Base-by-base conservation (phyloP, 768 basidiomycete species). In the Amanita exitialis region DNA sequence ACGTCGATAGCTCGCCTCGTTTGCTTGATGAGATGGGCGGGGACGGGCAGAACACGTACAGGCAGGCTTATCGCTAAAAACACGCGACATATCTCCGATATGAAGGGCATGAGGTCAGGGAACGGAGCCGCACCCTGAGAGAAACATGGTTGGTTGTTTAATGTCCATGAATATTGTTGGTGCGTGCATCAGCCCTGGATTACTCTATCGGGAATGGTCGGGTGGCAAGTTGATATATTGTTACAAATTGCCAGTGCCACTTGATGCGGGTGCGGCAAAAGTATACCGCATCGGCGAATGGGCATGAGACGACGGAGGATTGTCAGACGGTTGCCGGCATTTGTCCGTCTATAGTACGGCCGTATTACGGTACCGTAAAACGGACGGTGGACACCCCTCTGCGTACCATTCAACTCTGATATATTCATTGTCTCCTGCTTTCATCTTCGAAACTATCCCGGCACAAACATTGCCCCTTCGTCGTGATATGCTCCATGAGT, bases 161-260 rank as follows among this genome's bases (percentile, higher is more conserved):
- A 28, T 28, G 27, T 28, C 7, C 27, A 28, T 8, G 27, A 28
- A 7, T 28, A 21, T 44, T 27, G 7, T 27, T 8, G 25, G 43
- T 16, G 27, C 28, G 13, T 47, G 30, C 21, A 34, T 34, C 45
- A 47, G 34, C 45, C 45, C 45, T 47, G 45, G 6, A n/a, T 20
- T 49, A 20, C 49, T 42, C 20, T 39, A 32, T 41, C 21, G 49
- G 49, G 49, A 49, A 49, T 49, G 27, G 49, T 49, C 49, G 49
- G 49, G 49, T 44, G 10, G 43, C n/a, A 4, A 20, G 25, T 25
- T 28, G 7, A 9, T 28, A 28, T 28, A 28, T n/a, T 9, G 8
- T n/a, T 18, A n/a, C 2, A 39, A 6, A 10, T 0, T 2, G 21
- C 8, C 8, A 9, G 3, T 6, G 20, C 16, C 20, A 38, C 8